phyloP scores from a whole-genome alignment of 305 asterid species.

The Nicotiana rustica region DNA sequence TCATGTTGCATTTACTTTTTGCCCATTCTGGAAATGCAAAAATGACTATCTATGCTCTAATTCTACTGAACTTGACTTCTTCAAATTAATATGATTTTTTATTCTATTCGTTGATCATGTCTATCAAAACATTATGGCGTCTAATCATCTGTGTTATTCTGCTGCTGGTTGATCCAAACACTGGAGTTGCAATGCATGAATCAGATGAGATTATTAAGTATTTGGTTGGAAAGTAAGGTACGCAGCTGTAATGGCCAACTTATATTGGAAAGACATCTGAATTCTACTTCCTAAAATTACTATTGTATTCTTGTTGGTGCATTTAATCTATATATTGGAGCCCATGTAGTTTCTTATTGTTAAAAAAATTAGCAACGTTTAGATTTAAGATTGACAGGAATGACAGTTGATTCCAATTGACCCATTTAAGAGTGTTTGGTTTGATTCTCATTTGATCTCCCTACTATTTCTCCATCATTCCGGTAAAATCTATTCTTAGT shows the following conservation, averaged over 20 bases:
- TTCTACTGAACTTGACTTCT: not conserved
- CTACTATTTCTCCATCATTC: constrained; percentile 9
- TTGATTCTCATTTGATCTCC: constrained; percentile 12
- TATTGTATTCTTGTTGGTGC: not conserved
- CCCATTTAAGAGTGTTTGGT: not conserved
- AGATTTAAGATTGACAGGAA: not conserved
- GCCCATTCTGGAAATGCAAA: constrained; percentile 13
- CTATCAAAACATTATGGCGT: constrained; percentile 22
- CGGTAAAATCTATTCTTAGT: constrained; percentile 9
- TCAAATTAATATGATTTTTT: not conserved
- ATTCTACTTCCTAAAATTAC: not conserved
- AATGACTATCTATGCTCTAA: constrained; percentile 1
- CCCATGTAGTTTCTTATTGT: not conserved
- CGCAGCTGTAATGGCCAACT: constrained; percentile 34
- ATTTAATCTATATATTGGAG: not conserved
- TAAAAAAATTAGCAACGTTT: not conserved
- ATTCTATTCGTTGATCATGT: not conserved
- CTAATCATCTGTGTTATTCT: constrained; percentile 34
- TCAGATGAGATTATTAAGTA: constrained; percentile 91
- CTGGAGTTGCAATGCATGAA: constrained; percentile 90
- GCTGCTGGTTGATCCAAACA: constrained; percentile 91
- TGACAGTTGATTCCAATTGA: not conserved
- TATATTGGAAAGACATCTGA: not conserved
- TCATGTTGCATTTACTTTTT: not conserved
- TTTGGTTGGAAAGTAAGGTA: constrained; percentile 88